Conservation (phyloP, 805 yeast genomes). For the Candida coleopterorum region DNA sequence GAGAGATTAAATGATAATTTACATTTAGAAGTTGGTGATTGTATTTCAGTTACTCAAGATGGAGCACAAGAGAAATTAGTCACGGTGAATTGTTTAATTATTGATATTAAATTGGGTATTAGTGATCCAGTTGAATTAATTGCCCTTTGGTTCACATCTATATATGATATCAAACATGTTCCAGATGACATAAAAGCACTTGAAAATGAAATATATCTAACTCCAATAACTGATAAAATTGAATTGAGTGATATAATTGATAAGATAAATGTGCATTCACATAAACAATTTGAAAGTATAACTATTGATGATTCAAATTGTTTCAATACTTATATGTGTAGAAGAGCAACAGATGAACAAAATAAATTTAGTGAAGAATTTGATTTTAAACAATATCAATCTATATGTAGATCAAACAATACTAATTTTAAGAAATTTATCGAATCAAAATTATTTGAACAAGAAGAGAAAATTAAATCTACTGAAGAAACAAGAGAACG, state of each 20-base stretch:
- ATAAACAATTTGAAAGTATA: slow-evolving; percentile 25
- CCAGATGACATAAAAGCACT: slow-evolving; percentile 1
- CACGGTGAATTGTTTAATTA: slow-evolving; percentile 42
- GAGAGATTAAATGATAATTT: slow-evolving; percentile 44
- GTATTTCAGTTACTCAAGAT: slow-evolving; percentile 37
- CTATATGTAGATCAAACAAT: slow-evolving; percentile 19
- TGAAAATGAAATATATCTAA: slow-evolving; percentile 48
- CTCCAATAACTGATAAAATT: slow-evolving; percentile 46
- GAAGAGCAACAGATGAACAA: slow-evolving; percentile 37
- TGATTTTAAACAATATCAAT: slow-evolving; percentile 33
- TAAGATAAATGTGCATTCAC: slow-evolving; percentile 41
- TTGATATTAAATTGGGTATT: slow-evolving; percentile 49
- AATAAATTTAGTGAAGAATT: slow-evolving; percentile 30
- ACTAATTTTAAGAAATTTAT: slow-evolving; percentile 27
- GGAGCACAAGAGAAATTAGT: slow-evolving; percentile 16
- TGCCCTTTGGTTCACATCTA: slow-evolving; percentile 45
- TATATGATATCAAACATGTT: slow-evolving; percentile 30
- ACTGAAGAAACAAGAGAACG: slow-evolving; percentile 1
- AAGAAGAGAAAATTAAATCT: background rate
- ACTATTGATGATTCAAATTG: slow-evolving; percentile 31
- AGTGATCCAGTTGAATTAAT: slow-evolving; percentile 43
- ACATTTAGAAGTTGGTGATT: slow-evolving; percentile 49
- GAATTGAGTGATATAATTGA: slow-evolving; percentile 38
- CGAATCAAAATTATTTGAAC: slow-evolving; percentile 11
- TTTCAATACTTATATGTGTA: slow-evolving; percentile 32